Evolutionary conservation across 306 rosid species (phyloP).

Genomic region (Cucurbita ficifolia): DNA sequence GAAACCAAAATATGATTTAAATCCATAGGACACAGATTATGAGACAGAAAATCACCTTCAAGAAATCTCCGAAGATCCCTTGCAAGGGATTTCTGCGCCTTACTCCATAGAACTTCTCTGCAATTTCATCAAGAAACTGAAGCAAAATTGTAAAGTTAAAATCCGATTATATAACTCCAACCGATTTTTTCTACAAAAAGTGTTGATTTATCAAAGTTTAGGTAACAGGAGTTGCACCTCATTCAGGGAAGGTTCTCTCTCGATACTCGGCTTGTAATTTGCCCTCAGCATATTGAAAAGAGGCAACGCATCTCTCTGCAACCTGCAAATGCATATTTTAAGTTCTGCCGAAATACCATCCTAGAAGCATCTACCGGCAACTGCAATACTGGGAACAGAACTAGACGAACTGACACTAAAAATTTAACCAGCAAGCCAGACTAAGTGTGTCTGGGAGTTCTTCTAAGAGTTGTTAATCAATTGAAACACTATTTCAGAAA

Average conservation of each 20-base stretch:
- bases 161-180: neutral
- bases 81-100: constrained; percentile 66
- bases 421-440: neutral
- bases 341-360: neutral
- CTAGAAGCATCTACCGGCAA: too few species aligned
- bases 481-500: neutral
- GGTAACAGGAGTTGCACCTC: constrained; percentile 38
- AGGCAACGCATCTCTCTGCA: constrained; percentile 87
- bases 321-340: constrained; percentile 29
- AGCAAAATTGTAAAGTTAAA: constrained; percentile 24
- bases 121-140: constrained; percentile 81
- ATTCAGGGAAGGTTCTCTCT: constrained; percentile 66
- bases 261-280: constrained; percentile 50
- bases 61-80: constrained; percentile 93
- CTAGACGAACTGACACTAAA: neutral
- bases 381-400: neutral
- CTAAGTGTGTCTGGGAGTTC: neutral
- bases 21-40: neutral
- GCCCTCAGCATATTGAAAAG: constrained; percentile 68
- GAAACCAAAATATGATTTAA: neutral
- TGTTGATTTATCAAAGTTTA: neutral
- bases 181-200: neutral
- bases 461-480: neutral
- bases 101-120: constrained; percentile 73
- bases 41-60: constrained; percentile 33